Evolutionary conservation across 2,329 filamentous ascomycete species (phyloP).

Genomic region (Gnomoniopsis smithogilvyi): DNA sequence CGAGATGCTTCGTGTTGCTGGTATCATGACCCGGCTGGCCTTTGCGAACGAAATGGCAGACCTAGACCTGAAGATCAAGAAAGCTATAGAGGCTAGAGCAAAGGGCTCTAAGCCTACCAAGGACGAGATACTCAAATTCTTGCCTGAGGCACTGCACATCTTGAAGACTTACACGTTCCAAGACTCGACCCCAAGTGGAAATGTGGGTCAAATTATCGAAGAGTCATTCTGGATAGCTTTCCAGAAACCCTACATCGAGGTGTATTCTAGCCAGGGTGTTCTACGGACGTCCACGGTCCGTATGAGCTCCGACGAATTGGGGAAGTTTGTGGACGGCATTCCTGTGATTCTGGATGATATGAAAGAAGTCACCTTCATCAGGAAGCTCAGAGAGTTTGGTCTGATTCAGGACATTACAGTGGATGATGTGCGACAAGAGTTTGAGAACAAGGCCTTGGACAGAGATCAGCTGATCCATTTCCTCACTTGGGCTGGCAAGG

Average conservation of each 20-base stretch:
- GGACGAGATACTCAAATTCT: slow-evolving; percentile 62
- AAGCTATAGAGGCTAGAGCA: slow-evolving; percentile 23
- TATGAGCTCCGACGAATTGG: slow-evolving; percentile 63
- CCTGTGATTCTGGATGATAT: slow-evolving; percentile 79
- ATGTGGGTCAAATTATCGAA: slow-evolving; percentile 84
- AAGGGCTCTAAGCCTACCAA: slow-evolving; percentile 54
- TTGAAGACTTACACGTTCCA: slow-evolving; percentile 84
- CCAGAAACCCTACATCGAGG: slow-evolving; percentile 76
- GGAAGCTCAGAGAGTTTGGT: slow-evolving; percentile 77
- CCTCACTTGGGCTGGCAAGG: slow-evolving; percentile 76
- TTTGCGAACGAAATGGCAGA: slow-evolving; percentile 85
- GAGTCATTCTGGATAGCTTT: slow-evolving; percentile 96
- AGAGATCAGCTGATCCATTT: slow-evolving; percentile 79
- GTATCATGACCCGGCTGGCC: slow-evolving; percentile 83
- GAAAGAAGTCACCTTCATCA: slow-evolving; percentile 70
- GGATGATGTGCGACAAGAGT: slow-evolving; percentile 77
- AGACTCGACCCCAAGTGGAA: slow-evolving; percentile 83
- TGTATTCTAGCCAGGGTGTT: slow-evolving; percentile 85
- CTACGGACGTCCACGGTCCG: slow-evolving; percentile 81
- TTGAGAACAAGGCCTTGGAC: slow-evolving; percentile 77
- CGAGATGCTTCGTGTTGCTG: slow-evolving; percentile 86
- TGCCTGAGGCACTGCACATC: slow-evolving; percentile 78
- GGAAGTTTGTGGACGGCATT: slow-evolving; percentile 80
- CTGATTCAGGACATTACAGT: slow-evolving; percentile 86
- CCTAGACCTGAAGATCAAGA: slow-evolving; percentile 60